phyloP scores from a whole-genome alignment of 1,139 yeast species.

The Debaryomyces robertsiae region DNA sequence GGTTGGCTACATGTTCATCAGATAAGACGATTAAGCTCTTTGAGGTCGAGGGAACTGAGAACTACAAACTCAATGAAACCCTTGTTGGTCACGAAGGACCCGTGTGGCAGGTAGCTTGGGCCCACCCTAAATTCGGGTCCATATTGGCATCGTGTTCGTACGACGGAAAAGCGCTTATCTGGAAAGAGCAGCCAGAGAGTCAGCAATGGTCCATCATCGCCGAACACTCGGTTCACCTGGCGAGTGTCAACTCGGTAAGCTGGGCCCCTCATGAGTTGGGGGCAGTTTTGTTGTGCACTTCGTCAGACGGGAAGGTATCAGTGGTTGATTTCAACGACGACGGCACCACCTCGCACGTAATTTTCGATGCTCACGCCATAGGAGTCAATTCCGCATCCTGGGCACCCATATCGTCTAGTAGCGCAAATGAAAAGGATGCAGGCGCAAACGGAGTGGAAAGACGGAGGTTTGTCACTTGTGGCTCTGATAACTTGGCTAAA shows the following conservation, averaged over 20 bases:
- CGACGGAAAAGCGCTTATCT: constrained; percentile 90
- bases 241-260: constrained; percentile 88
- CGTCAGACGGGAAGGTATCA: constrained; percentile 91
- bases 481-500: constrained; percentile 91
- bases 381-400: constrained; percentile 95
- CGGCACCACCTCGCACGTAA: constrained; percentile 70
- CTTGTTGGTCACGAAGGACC: constrained; percentile 94
- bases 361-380: constrained; percentile 82
- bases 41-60: constrained; percentile 82
- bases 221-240: constrained; percentile 86
- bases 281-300: constrained; percentile 84
- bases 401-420: constrained; percentile 70
- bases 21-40: constrained; percentile 93
- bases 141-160: constrained; percentile 93
- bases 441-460: constrained; percentile 29
- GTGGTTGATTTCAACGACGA: constrained; percentile 91
- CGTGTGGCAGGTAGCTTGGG: constrained; percentile 99
- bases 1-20: constrained; percentile 93
- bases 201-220: constrained; percentile 89
- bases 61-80: constrained; percentile 77
- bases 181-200: constrained; percentile 85
- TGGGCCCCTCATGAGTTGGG: constrained; percentile 99
- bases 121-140: constrained; percentile 97
- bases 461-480: constrained; percentile 85
- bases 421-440: constrained; percentile 34